Conservation (phyloP, 2,329 filamentous ascomycete genomes). For the Beauveria sp. region DNA sequence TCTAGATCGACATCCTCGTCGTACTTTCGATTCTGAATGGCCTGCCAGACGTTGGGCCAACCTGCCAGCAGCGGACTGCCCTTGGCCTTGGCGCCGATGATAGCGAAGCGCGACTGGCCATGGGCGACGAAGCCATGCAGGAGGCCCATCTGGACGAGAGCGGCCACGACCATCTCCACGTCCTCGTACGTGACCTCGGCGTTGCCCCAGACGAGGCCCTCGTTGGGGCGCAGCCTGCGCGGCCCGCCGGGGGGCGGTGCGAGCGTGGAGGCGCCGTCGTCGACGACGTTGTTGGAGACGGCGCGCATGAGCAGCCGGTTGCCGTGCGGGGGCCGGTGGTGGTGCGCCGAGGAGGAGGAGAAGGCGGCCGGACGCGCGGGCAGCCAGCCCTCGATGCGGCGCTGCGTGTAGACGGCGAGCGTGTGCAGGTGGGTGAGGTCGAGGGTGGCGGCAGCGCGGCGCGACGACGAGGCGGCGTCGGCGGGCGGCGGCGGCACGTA, state of each 20-base stretch:
- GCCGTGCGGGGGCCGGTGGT: constrained; percentile 34
- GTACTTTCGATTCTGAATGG: constrained; percentile 53
- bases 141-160: constrained; percentile 71
- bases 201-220: constrained; percentile 59
- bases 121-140: constrained; percentile 81
- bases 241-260: constrained; percentile 39
- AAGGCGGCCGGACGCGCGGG: constrained; percentile 26
- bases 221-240: constrained; percentile 45
- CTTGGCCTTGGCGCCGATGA: constrained; percentile 66
- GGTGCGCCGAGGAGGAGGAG: constrained; percentile 17
- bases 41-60: constrained; percentile 68
- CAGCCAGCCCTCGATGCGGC: constrained; percentile 50
- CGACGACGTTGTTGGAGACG: constrained; percentile 38
- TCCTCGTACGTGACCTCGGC: constrained; percentile 51
- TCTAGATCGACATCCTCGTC: constrained; percentile 53
- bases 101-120: constrained; percentile 67
- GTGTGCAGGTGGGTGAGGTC: constrained; percentile 61
- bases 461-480: constrained; percentile 33
- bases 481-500: constrained; percentile 58
- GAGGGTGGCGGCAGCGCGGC: constrained; percentile 62
- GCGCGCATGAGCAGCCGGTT: constrained; percentile 45
- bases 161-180: constrained; percentile 70
- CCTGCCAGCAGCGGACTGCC: constrained; percentile 59
- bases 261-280: constrained; percentile 34
- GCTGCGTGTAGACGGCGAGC: constrained; percentile 59